Evolutionary conservation across 2,329 filamentous ascomycete genomes (phyloP).

Genomic region (Drechslerella coelobrocha): DNA sequence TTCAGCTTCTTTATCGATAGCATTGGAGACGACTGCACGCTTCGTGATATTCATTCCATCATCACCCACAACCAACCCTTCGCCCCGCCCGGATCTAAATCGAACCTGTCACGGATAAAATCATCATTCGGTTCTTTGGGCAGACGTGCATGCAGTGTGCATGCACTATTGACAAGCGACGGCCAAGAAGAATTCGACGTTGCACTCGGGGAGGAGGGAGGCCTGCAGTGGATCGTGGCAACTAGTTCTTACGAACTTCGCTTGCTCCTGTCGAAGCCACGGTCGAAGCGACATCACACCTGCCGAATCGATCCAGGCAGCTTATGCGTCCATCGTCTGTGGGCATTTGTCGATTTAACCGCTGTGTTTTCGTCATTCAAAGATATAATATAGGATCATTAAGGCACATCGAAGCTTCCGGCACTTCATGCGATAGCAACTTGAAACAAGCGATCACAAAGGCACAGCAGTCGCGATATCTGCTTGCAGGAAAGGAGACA

Average conservation of each 20-base stretch:
- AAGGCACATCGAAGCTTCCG: no score
- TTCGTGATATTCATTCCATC: background rate
- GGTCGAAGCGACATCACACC: conserved; percentile 44
- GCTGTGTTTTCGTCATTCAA: no score
- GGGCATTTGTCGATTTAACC: background rate
- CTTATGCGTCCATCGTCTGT: background rate
- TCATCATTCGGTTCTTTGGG: background rate
- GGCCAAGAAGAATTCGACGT: background rate
- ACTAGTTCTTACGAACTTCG: conserved; percentile 34
- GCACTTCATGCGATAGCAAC: conserved; percentile 9
- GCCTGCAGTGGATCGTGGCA: conserved; percentile 11
- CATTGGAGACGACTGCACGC: background rate
- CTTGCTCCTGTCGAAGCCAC: conserved; percentile 42
- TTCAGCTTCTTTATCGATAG: no score
- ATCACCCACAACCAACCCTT: background rate
- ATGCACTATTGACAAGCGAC: conserved; percentile 4
- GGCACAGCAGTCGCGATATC: conserved; percentile 18
- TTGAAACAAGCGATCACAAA: conserved; percentile 47
- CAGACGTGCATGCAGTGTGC: background rate
- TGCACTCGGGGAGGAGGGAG: conserved; percentile 12
- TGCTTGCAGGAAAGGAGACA: conserved; percentile 28
- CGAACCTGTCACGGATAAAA: background rate
- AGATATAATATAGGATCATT: no score
- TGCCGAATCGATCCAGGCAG: conserved; percentile 38
- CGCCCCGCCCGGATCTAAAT: background rate